Conservation (phyloP, 257 asterid species). For the Jacaranda copaia region DNA sequence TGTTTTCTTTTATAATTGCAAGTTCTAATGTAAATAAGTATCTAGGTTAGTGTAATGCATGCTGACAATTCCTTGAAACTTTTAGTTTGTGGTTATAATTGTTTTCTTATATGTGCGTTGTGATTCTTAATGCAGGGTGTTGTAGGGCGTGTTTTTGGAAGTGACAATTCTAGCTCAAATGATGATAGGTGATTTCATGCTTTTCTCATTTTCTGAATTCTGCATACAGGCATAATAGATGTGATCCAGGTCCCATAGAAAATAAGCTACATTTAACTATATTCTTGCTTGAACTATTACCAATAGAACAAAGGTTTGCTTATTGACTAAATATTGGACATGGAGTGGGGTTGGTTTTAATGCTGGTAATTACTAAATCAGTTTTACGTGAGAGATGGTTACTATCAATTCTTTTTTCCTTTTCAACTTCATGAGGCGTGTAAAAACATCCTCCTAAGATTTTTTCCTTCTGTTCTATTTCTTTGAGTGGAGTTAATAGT, state of each 20-base stretch:
- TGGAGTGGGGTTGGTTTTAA: neutral
- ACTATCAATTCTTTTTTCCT: neutral
- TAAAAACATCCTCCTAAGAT: neutral
- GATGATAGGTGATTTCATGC: conserved; percentile 75
- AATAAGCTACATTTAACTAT: neutral
- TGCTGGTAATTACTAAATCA: neutral
- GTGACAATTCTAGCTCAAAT: conserved; percentile 70
- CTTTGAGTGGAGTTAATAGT: conserved; percentile 11
- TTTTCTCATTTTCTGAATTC: neutral
- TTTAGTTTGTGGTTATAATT: conserved; percentile 12
- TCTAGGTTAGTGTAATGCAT: neutral
- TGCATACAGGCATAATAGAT: conserved; percentile 1
- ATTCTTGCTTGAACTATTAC: neutral
- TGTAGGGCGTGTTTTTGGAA: conserved; percentile 90
- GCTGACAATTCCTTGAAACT: neutral
- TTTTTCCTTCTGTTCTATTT: neutral
- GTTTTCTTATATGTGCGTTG: conserved; percentile 7
- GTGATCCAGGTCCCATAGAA: neutral
- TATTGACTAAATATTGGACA: neutral
- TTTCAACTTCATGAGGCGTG: neutral
- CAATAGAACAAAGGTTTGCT: neutral
- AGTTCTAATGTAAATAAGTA: neutral
- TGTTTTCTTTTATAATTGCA: neutral
- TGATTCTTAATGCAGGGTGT: conserved; percentile 71
- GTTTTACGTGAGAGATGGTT: neutral